A percentile compares a stretch with the other conserved stretches of the same genome.
Conservation (phyloP, 257 asterid species). For the Jacaranda copaia region DNA sequence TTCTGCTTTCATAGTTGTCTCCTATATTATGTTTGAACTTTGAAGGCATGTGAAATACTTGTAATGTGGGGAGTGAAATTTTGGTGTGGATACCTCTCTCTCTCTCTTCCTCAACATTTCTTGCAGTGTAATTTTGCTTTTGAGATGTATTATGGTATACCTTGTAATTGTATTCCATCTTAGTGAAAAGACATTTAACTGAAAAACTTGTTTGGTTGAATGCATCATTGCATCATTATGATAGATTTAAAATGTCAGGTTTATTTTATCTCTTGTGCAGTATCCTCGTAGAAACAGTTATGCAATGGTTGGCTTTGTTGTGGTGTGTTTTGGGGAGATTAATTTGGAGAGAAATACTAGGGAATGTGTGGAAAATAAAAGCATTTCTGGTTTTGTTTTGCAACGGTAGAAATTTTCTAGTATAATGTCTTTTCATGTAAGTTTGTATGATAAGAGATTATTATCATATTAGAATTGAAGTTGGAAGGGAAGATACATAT, state of each 20-base stretch:
- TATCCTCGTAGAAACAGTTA: too few relatives aligned
- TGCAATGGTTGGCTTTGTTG: too few relatives aligned
- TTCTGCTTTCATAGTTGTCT: not conserved
- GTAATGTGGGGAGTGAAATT: constrained; percentile 6
- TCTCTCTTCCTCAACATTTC: not conserved
- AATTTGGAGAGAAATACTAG: too few relatives aligned
- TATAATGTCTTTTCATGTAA: too few relatives aligned
- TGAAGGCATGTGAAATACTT: not conserved
- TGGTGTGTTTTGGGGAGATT: too few relatives aligned
- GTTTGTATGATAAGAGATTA: too few relatives aligned
- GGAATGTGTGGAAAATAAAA: too few relatives aligned
- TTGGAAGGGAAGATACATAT: too few relatives aligned
- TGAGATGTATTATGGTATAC: not conserved
- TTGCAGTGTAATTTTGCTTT: not conserved
- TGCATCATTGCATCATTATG: constrained; percentile 15
- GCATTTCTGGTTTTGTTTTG: too few relatives aligned
- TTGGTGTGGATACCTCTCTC: not conserved
- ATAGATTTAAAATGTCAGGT: constrained; percentile 4
- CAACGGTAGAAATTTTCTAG: too few relatives aligned
- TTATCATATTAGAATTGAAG: too few relatives aligned
- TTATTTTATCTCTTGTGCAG: not conserved
- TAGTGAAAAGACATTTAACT: not conserved
- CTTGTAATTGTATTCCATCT: not conserved
- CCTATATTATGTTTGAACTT: not conserved
- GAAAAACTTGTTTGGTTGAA: not conserved